Percentiles rank a stretch among this genome's conserved stretches.
Evolutionary conservation across 306 rosid species (phyloP).

Genomic region (Pterocarpus santalinus): DNA sequence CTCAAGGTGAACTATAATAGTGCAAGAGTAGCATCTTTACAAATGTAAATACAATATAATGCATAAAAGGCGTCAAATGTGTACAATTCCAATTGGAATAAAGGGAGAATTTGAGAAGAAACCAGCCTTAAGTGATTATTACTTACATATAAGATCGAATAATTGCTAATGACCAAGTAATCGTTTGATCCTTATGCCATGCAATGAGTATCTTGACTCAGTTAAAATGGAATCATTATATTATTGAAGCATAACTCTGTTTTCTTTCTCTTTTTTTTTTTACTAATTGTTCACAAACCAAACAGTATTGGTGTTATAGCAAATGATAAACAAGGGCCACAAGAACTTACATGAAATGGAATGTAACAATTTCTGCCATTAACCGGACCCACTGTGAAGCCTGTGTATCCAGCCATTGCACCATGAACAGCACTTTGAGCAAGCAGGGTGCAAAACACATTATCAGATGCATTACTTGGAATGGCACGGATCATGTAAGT

Average conservation of each 20-base stretch:
- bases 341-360: constrained; percentile 68
- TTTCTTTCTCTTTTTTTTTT: too few relatives aligned
- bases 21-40: constrained; percentile 3
- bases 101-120: not conserved
- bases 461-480: constrained; percentile 80
- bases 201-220: too few relatives aligned
- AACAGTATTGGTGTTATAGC: too few relatives aligned
- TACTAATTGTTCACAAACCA: too few relatives aligned
- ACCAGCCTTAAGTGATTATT: too few relatives aligned
- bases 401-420: constrained; percentile 82
- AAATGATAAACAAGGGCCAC: not conserved
- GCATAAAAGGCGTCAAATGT: not conserved
- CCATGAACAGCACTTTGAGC: constrained; percentile 83
- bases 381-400: constrained; percentile 75
- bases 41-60: not conserved
- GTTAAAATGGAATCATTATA: too few relatives aligned
- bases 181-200: too few relatives aligned
- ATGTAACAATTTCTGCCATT: constrained; percentile 75
- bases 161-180: too few relatives aligned
- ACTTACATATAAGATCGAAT: too few relatives aligned
- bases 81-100: not conserved
- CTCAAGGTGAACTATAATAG: constrained; percentile 4
- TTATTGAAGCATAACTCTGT: too few relatives aligned
- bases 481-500: constrained; percentile 86
- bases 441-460: constrained; percentile 74